Evolutionary conservation across 495 filamentous ascomycete species (phyloP).

Genomic region (Hyphodiscus hymeniophilus): DNA sequence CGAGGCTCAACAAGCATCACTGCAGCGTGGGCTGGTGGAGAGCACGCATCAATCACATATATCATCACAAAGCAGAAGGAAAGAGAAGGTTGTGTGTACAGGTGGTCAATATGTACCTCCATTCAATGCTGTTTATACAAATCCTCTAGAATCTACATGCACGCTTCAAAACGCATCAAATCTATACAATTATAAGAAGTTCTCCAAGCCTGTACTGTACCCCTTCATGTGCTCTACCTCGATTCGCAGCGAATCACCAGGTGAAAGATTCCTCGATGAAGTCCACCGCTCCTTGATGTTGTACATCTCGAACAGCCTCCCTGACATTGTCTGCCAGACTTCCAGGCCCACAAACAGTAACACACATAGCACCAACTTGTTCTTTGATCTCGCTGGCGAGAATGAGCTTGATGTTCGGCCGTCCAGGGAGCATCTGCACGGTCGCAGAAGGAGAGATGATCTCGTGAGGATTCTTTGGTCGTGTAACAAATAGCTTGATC

Average conservation of each 20-base stretch:
- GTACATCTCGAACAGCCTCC: conserved; percentile 57
- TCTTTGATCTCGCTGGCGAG: conserved; percentile 67
- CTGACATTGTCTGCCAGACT: conserved; percentile 77
- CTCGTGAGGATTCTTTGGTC: conserved; percentile 64
- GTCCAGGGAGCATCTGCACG: conserved; percentile 77
- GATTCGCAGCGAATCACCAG: conserved; percentile 59
- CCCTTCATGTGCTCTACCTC: too few species aligned
- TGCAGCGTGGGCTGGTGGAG: too few species aligned
- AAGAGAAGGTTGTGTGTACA: too few species aligned
- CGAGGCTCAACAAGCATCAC: too few species aligned
- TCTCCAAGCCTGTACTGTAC: too few species aligned
- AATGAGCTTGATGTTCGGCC: conserved; percentile 72
- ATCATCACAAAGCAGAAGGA: too few species aligned
- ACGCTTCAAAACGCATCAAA: too few species aligned
- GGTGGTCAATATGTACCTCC: too few species aligned
- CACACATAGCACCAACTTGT: conserved; percentile 82
- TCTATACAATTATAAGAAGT: too few species aligned
- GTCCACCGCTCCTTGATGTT: conserved; percentile 58
- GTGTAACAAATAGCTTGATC: conserved; percentile 81
- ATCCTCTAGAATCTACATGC: too few species aligned
- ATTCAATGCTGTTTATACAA: too few species aligned
- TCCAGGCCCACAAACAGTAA: conserved; percentile 83
- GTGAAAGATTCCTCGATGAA: conserved; percentile 86
- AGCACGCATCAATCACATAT: too few species aligned
- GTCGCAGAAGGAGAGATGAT: conserved; percentile 61